Conservation (phyloP, 257 asterid species). For the Nicotiana otophora region DNA sequence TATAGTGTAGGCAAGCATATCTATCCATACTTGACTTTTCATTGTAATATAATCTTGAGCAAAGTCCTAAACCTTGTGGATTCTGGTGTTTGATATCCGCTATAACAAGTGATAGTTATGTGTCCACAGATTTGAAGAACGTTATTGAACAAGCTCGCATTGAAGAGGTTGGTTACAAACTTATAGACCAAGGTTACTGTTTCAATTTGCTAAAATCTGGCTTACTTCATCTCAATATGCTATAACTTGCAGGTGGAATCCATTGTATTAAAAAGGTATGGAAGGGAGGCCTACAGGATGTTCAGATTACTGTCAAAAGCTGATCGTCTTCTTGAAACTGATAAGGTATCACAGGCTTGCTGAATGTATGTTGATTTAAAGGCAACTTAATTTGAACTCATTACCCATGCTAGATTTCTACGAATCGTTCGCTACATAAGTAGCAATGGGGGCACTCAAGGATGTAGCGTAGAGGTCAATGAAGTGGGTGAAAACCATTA, state of each 20-base stretch:
- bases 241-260: slow-evolving; percentile 67
- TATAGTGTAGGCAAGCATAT: slow-evolving; percentile 60
- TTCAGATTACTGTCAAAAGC: slow-evolving; percentile 64
- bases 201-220: background rate
- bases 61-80: background rate
- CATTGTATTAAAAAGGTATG: slow-evolving; percentile 68
- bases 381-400: background rate
- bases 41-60: background rate
- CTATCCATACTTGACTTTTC: slow-evolving; percentile 2
- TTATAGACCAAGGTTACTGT: slow-evolving; percentile 3
- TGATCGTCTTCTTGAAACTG: slow-evolving; percentile 50
- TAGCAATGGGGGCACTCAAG: background rate
- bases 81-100: background rate
- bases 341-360: slow-evolving; percentile 47
- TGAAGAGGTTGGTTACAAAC: slow-evolving; percentile 58
- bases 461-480: background rate
- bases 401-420: background rate
- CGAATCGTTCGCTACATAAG: background rate
- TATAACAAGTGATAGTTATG: slow-evolving; percentile 12
- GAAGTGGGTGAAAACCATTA: background rate
- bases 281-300: slow-evolving; percentile 76
- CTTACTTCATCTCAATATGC: slow-evolving; percentile 11
- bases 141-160: slow-evolving; percentile 63
- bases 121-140: slow-evolving; percentile 64
- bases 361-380: slow-evolving; percentile 1